Base-by-base conservation (phyloP, 2,329 filamentous ascomycete species). In the Paecilomyces sp. region DNA sequence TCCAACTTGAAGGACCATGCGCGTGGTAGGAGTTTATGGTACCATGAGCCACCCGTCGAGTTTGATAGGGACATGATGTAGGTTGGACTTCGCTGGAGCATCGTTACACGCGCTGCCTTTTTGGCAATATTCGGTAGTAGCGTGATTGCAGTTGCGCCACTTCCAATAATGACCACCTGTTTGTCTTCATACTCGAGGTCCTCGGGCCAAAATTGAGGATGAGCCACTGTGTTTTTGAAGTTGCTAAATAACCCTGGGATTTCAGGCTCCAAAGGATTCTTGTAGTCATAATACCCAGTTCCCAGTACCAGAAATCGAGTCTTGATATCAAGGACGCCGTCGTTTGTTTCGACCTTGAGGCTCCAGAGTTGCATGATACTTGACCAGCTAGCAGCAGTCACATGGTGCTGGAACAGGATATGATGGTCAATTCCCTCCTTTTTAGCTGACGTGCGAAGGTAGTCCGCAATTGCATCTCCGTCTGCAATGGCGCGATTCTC, bases 91-190 rank as follows among this genome's bases (percentile, higher is more conserved):
- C 89, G 83, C 73, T 92, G 89, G 3, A 92, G 79, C 82, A 91
- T 89, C 1, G 88, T 91, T 22, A 90, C 83, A 15, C 82, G 80
- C 3, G 72, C 74, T 2, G 87, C 88, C 25, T 80, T 83, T 51
- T 87, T 76, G 0, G 84, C 83, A 47, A 92, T 74, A 47, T 78
- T 80, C 0, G 89, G 89, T 4, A 92, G 69, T 1, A 92, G 78
- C 0, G 89, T 92, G 53, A 91, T 75, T 9, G 89, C 86, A 0
- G 89, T 92, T 2, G 89, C 89, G 3, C 89, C 89, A 7, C 83
- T 87, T 12, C 88, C 88, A 61, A 91, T 82, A 60, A 91, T 77
- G 54, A 88, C 80, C 33, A 91, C 79, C 33, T 82, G 80, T 72
- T 90, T 89, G 70, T 78, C 78, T 11, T 77, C 73, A 69, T 86